Evolutionary conservation across 106 monocot genomes (phyloP).

Genomic region (Cymbidium sinense): DNA sequence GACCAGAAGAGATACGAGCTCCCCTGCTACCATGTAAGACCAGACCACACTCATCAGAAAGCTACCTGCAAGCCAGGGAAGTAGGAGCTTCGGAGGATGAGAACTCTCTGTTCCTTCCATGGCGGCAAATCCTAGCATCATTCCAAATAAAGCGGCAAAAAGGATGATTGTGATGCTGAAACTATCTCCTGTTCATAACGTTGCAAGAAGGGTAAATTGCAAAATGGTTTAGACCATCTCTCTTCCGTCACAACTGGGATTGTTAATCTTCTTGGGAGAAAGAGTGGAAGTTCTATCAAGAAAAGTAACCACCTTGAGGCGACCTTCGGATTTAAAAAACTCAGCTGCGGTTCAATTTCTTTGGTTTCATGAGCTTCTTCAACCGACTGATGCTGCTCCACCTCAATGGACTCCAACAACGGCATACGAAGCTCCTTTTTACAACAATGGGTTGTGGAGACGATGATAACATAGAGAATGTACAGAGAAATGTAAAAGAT

Average conservation of each 20-base stretch:
- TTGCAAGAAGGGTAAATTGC: conserved; percentile 28
- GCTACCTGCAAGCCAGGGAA: conserved; percentile 43
- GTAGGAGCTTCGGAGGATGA: conserved; percentile 22
- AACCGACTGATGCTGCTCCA: not conserved
- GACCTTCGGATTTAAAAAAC: not conserved
- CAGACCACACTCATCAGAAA: conserved; percentile 51
- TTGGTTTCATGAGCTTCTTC: not conserved
- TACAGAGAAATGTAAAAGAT: conserved; percentile 32
- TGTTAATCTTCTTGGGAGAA: conserved; percentile 38
- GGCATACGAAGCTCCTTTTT: conserved; percentile 10
- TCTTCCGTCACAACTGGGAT: conserved; percentile 36
- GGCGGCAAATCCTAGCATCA: conserved; percentile 7
- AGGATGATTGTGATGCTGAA: conserved; percentile 23
- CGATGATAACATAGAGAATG: conserved; percentile 34
- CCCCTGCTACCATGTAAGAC: conserved; percentile 37
- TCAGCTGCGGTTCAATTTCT: not conserved
- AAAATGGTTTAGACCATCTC: conserved; percentile 43
- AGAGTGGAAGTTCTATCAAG: conserved; percentile 35
- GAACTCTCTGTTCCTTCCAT: conserved; percentile 12
- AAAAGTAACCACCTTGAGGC: not conserved
- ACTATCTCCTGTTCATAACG: conserved; percentile 15
- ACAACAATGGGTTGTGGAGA: conserved; percentile 15
- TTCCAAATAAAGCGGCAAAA: conserved; percentile 16
- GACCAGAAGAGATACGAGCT: conserved; percentile 39
- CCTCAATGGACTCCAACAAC: not conserved